Conservation (phyloP, 2,329 filamentous ascomycete genomes). For the Zymoseptoria ardabiliae region DNA sequence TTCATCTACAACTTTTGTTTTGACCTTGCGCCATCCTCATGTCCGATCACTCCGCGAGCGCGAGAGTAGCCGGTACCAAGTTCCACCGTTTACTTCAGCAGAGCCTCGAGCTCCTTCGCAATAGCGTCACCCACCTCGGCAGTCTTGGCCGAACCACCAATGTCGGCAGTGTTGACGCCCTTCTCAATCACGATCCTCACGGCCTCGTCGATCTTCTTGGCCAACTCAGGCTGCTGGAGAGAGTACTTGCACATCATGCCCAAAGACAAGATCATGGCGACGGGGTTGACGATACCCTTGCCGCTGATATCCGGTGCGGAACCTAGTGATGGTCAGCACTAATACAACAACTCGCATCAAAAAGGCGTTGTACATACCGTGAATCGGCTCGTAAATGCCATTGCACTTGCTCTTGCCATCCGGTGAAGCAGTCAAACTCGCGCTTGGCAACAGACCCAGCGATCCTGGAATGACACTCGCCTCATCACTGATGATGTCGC, state of each 20-base stretch:
- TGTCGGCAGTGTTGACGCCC: conserved; percentile 73
- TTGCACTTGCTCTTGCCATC: conserved; percentile 80
- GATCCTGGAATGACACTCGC: conserved; percentile 89
- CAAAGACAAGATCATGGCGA: conserved; percentile 84
- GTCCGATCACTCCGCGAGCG: background rate
- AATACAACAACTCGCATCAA: background rate
- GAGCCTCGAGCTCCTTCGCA: conserved; percentile 62
- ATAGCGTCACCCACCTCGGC: conserved; percentile 77
- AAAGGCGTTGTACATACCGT: conserved; percentile 51
- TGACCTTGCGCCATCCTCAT: background rate
- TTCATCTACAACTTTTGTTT: background rate
- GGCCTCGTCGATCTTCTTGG: conserved; percentile 71
- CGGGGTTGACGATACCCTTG: conserved; percentile 74
- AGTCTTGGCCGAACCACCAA: conserved; percentile 70
- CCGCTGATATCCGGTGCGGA: conserved; percentile 91
- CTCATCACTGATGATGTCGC: conserved; percentile 94
- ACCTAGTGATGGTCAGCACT: conserved; percentile 37
- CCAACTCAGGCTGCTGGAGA: conserved; percentile 68
- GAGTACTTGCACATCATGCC: conserved; percentile 97
- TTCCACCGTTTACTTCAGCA: conserved; percentile 44
- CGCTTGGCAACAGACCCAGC: conserved; percentile 80
- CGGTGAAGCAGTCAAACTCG: conserved; percentile 77
- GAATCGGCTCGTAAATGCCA: conserved; percentile 96
- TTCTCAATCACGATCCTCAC: conserved; percentile 73
- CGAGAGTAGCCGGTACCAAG: background rate